These are phyloP conservation scores for Pseudoperonospora humuli DNA, from an alignment of 352 stramenopile species.

Conservation along the genomic window DNA sequence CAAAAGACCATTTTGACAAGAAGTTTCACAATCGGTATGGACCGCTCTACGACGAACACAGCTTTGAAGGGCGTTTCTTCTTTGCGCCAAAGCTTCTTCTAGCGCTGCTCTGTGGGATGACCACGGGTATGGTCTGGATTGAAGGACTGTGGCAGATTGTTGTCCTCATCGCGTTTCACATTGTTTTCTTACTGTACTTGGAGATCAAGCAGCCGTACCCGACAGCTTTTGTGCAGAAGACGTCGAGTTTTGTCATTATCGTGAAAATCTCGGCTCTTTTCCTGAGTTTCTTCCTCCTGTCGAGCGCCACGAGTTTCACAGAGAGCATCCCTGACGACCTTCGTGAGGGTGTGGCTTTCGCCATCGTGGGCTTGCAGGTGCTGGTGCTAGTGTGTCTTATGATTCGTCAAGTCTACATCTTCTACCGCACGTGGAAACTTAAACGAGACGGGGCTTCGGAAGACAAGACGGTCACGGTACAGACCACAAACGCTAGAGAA, in stretches of 20 bases:
- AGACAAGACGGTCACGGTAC: conserved; percentile 38
- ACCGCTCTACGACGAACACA: conserved; percentile 84
- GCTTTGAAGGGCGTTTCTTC: conserved; percentile 81
- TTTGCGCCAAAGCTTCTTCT: conserved; percentile 80
- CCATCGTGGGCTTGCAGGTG: conserved; percentile 74
- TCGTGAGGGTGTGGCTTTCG: conserved; percentile 68
- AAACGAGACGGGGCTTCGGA: conserved; percentile 29
- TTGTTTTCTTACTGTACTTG: conserved; percentile 74
- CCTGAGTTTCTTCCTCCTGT: conserved; percentile 75
- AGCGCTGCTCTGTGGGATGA: conserved; percentile 66
- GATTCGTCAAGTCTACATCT: conserved; percentile 81
- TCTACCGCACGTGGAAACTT: conserved; percentile 84
- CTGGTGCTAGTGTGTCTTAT: conserved; percentile 75
- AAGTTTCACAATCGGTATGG: conserved; percentile 71
- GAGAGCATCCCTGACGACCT: conserved; percentile 62
- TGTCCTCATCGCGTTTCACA: conserved; percentile 66
- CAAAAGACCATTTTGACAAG: conserved; percentile 82
- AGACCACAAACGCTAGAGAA: conserved; percentile 41
- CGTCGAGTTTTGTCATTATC: conserved; percentile 83
- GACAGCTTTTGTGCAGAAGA: conserved; percentile 76
- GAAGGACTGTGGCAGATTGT: conserved; percentile 67
- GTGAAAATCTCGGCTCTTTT: conserved; percentile 86
- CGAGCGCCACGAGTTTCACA: conserved; percentile 57
- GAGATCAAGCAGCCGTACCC: conserved; percentile 81
- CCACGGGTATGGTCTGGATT: conserved; percentile 74